These are phyloP conservation scores for Rhizophagus clarus DNA, from an alignment of 192 early-diverging fungal genomes.

Conservation along the genomic window DNA sequence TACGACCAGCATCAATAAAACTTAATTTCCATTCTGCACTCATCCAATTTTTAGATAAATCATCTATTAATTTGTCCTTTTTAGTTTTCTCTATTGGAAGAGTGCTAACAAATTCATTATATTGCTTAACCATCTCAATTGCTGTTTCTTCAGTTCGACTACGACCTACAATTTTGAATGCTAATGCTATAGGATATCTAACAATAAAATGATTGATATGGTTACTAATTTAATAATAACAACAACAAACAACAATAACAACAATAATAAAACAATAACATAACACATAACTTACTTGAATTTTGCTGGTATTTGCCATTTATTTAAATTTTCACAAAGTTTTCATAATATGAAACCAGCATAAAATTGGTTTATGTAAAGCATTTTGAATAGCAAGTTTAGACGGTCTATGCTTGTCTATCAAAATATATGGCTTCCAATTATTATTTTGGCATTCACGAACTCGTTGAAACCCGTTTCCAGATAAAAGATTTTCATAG, in stretches of 20 bases:
- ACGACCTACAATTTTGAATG: not conserved
- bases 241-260: not conserved
- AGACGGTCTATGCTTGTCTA: not conserved
- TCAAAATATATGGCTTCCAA: not conserved
- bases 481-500: not conserved
- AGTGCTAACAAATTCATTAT: not conserved
- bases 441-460: not conserved
- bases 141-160: not conserved
- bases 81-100: too few relatives aligned
- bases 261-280: not conserved
- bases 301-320: not conserved
- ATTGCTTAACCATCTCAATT: not conserved
- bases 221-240: too few relatives aligned
- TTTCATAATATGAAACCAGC: not conserved
- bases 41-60: too few relatives aligned
- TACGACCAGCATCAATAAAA: too few relatives aligned
- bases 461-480: not conserved
- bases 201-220: not conserved
- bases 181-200: slow-evolving; percentile 1
- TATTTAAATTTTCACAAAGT: not conserved
- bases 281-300: not conserved
- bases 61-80: too few relatives aligned
- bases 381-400: not conserved
- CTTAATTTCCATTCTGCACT: too few relatives aligned
- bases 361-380: not conserved